Conservation (phyloP, 257 asterid genomes). For the Nicotiana tomentosiformis region DNA sequence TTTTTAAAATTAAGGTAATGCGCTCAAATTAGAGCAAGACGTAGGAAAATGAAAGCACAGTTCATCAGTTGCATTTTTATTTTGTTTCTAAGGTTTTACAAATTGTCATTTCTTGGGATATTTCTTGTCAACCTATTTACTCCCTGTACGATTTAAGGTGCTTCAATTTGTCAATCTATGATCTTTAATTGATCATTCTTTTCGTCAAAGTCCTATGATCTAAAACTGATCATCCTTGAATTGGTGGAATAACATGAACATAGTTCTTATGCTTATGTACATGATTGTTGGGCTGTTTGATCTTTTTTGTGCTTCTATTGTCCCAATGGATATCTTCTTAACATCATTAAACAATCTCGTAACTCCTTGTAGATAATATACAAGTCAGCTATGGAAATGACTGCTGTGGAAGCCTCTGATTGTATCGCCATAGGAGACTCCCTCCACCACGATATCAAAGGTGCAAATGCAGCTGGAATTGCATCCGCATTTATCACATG, state of each 20-base stretch:
- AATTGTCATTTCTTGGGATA: no score
- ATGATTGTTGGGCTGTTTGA: background rate
- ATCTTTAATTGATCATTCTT: background rate
- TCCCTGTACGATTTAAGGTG: background rate
- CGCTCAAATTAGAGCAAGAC: background rate
- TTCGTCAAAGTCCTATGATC: background rate
- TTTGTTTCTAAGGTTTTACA: background rate
- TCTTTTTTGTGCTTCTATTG: background rate
- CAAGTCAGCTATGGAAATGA: constrained; percentile 70
- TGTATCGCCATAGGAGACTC: constrained; percentile 95
- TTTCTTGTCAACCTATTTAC: background rate
- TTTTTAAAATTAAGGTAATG: background rate
- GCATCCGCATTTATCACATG: constrained; percentile 61
- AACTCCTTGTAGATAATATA: constrained; percentile 57
- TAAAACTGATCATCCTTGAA: background rate
- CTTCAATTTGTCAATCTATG: background rate
- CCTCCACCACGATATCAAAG: constrained; percentile 93
- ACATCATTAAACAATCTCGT: background rate
- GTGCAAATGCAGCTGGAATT: constrained; percentile 73
- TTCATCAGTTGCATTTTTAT: background rate
- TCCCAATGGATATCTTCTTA: no score
- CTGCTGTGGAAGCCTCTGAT: constrained; percentile 57
- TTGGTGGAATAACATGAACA: background rate
- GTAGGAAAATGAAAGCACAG: background rate
- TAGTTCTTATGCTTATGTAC: background rate